Base-by-base conservation (phyloP, 805 yeast species). In the Saturnispora bothae region DNA sequence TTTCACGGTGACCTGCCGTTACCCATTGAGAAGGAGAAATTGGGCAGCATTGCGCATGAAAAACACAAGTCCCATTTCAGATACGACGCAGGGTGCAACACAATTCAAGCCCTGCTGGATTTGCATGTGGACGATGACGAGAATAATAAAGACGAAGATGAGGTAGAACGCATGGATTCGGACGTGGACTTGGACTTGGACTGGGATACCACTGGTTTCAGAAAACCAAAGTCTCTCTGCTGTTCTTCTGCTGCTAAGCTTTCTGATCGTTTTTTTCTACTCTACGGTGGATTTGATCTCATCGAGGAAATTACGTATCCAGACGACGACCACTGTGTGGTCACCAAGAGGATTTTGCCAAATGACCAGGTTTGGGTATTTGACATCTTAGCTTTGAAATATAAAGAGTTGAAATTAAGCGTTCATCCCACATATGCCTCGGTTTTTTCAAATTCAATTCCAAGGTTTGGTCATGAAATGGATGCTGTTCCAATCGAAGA, bases 231-330 rank as follows among this genome's bases (percentile, higher is more conserved):
- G 3, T 68, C 77, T 3, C 48, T 78, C 15, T 50, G 71, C 31
- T 67, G 73, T 39, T 59, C 74, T 52, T 49, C 65, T 5, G 65
- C 71, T 14, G 62, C 73, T 7, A 63, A 58, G 39, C 58, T 81
- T 4, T 70, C 82, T 4, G 61, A 66, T n/a, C 57, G 73, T 27
- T 77, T 77, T 48, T 64, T 75, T 13, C 66, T 79, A 45, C 67
- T 69, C 42, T 78, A 72, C 50, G 94, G 89, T n/a, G 94, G 92
- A 0, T 71, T 78, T 51, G 71, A 69, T 48, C 49, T 65, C 4
- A 44, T 50, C 5, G 64, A 65, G 15, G 53, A 56, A 6, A 58
- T 61, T 14, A 36, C 38, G 5, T 37, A 35, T 17, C 44, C 48
- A 2, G 66, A 31, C 29, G 39, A 40, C 4, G 66, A 68, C 45